Evolutionary conservation across 106 monocot genomes (phyloP).

Genomic region (Dendrobium catenatum): DNA sequence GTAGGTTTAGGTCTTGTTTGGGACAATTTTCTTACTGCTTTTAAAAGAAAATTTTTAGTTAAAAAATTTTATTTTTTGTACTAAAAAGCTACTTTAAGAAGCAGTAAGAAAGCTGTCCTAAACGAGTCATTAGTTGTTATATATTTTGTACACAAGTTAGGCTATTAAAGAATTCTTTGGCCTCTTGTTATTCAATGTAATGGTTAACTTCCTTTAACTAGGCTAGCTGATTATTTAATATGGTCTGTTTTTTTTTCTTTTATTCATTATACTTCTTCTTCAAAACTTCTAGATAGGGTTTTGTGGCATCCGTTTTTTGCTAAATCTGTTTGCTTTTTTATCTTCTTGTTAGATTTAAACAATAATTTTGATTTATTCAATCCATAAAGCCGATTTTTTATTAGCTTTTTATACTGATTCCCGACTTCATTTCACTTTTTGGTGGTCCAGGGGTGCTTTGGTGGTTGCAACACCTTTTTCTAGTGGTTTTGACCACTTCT

Average conservation of each 20-base stretch:
- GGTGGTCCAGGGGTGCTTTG: conserved; percentile 51
- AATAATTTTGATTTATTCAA: background rate
- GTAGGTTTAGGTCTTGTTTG: background rate
- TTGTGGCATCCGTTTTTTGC: background rate
- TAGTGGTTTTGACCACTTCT: conserved; percentile 90
- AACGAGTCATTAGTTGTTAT: background rate
- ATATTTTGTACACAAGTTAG: background rate
- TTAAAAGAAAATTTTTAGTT: too few relatives aligned
- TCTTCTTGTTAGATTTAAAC: background rate
- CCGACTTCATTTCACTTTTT: background rate
- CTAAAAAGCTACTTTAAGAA: too few relatives aligned
- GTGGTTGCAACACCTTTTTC: conserved; percentile 93
- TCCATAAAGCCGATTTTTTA: background rate
- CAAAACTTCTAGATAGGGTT: background rate
- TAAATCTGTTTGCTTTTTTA: background rate
- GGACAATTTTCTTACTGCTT: too few relatives aligned
- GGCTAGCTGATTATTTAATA: background rate
- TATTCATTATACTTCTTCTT: background rate
- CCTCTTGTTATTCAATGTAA: background rate
- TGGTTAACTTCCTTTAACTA: background rate
- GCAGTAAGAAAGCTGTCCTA: too few relatives aligned
- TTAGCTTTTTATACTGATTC: background rate
- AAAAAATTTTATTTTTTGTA: too few relatives aligned
- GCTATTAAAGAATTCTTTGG: background rate
- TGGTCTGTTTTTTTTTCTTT: background rate